Base-by-base conservation (phyloP, 1,284 basidiomycete species). In the Inonotus hispidus region DNA sequence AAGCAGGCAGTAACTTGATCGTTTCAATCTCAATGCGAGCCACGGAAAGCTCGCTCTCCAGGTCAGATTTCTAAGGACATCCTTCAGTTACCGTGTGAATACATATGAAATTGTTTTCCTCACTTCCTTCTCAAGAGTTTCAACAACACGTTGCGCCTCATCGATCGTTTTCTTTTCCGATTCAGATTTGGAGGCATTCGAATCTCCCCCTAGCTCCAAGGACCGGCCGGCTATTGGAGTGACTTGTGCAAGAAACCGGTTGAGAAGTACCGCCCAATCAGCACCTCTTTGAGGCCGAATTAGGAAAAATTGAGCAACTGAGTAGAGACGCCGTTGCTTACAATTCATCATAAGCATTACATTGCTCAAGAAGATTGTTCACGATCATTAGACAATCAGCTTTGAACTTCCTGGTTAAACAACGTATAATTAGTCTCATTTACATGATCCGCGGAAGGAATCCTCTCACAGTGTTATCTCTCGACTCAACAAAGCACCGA, bases 331-430 rank as follows among this genome's bases (percentile, higher is more conserved):
- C 21, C 2, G 14, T 8, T 41, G 37, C 82, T 65, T 68, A 87
- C 86, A 91, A 82, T 68, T 84, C 81, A 63, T 84, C 82, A 2
- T 89, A 72, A 61, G 78, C 69, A 0, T 79, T 75, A 4, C 81
- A 76, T 63, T 88, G 82, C 65, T 88, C 83, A n/a, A 89, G 77
- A 64, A 94, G 90, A 53, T 79, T 82, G 58, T 85, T 83, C 27
- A 90, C 66, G 35, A 92, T 75, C 3, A 79, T 78, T 47, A 92
- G 76, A 0, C 86, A 67, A 62, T 87, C 81, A 1, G 75, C 73
- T 69, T 90, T 90, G 55, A 88, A 74, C 64, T 84, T 79, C 29
- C 87, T 90, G 59, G 16, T 35, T 14, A 57, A 38, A 32, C 10
- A 52, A 45, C 7, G 25, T 19, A n/a, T 27, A 56, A 41, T 41